Conservation (phyloP, 2,329 filamentous ascomycete species). For the Metarhizium rileyi region DNA sequence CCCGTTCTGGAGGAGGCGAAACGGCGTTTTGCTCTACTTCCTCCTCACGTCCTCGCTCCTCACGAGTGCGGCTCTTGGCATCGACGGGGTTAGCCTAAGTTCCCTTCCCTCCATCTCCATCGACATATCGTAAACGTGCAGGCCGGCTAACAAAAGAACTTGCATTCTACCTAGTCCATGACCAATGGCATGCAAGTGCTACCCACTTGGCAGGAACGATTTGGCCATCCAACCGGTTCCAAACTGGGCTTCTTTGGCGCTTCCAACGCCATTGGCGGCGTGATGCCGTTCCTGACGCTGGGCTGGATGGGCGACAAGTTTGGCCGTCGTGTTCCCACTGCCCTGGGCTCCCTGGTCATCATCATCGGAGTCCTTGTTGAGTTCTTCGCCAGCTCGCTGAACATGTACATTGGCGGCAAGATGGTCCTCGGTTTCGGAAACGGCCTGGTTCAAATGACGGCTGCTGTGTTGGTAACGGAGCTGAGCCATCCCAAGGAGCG, state of each 20-base stretch:
- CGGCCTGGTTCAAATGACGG: constrained; percentile 30
- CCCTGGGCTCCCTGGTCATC: constrained; percentile 28
- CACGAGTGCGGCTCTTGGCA: constrained; percentile 30
- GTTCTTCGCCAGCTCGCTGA: constrained; percentile 23
- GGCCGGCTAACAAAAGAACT: background rate
- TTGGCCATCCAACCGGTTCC: constrained; percentile 27
- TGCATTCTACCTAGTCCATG: constrained; percentile 19
- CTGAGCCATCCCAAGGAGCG: constrained; percentile 31
- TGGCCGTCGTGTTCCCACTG: constrained; percentile 25
- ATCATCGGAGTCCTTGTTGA: constrained; percentile 26
- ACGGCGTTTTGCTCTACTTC: constrained; percentile 32
- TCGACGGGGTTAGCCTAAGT: constrained; percentile 26
- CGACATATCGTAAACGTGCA: background rate
- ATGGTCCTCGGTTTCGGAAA: constrained; percentile 27
- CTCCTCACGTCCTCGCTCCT: constrained; percentile 32
- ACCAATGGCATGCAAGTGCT: constrained; percentile 31
- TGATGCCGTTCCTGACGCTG: constrained; percentile 26
- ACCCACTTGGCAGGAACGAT: constrained; percentile 26
- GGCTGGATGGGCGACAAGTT: constrained; percentile 25
- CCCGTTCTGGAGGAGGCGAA: constrained; percentile 28
- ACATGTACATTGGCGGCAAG: constrained; percentile 29
- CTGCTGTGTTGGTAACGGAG: constrained; percentile 33
- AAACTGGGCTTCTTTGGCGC: constrained; percentile 30
- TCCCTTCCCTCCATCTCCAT: background rate
- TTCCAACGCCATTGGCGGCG: constrained; percentile 29